A percentile compares a stretch with the other conserved stretches of the same genome.
Evolutionary conservation across 768 basidiomycete species (phyloP).

Genomic region (Collybia sp.): DNA sequence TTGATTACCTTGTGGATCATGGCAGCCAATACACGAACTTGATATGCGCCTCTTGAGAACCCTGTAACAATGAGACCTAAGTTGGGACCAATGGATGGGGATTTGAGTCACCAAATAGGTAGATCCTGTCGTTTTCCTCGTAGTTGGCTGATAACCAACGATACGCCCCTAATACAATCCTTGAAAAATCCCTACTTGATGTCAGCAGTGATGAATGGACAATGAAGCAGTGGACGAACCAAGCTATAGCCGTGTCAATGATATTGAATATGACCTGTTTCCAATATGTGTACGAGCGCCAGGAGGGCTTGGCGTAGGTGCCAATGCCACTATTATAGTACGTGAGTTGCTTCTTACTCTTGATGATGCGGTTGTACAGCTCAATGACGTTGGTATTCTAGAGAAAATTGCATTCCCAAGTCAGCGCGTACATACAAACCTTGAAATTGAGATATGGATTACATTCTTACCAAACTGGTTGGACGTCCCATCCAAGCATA

Average conservation of each 20-base stretch:
- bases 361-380: slow-evolving; percentile 1
- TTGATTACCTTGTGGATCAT: slow-evolving; percentile 33
- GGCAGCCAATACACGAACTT: slow-evolving; percentile 34
- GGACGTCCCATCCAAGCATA: slow-evolving; percentile 1
- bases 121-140: slow-evolving; percentile 29
- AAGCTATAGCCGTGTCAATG: slow-evolving; percentile 12
- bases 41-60: slow-evolving; percentile 45
- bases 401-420: neutral
- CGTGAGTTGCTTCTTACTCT: slow-evolving; percentile 5
- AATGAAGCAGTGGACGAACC: slow-evolving; percentile 3
- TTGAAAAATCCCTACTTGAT: slow-evolving; percentile 26
- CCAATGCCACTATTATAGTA: slow-evolving; percentile 16
- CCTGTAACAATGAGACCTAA: slow-evolving; percentile 18
- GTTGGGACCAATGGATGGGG: neutral
- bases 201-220: neutral
- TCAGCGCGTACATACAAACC: neutral
- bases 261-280: slow-evolving; percentile 6
- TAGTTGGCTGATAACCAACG: slow-evolving; percentile 38
- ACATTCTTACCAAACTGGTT: slow-evolving; percentile 1
- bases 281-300: slow-evolving; percentile 4
- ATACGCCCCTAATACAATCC: slow-evolving; percentile 28
- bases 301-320: slow-evolving; percentile 12
- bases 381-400: slow-evolving; percentile 7
- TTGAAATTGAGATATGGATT: neutral
- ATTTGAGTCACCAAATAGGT: slow-evolving; percentile 26